Conservation (phyloP, 108 stramenopile genomes). For the Schizochytrium sp. region DNA sequence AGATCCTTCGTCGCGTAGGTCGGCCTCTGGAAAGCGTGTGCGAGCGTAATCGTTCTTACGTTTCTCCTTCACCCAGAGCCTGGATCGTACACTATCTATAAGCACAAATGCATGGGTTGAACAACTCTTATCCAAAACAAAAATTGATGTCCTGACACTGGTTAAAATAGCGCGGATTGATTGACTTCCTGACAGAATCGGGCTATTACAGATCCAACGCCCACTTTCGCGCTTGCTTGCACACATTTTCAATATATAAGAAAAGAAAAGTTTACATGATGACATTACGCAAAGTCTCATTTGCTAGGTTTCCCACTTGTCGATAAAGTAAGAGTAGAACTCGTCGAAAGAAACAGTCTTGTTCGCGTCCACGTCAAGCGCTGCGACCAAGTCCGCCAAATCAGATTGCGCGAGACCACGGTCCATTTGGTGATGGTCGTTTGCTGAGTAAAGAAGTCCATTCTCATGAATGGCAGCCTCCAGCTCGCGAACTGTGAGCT, state of each 20-base stretch:
- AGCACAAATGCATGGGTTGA: too few species aligned
- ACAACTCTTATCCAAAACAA: too few species aligned
- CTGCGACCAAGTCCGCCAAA: background rate
- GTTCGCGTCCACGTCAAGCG: background rate
- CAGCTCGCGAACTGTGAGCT: background rate
- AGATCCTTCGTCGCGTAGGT: background rate
- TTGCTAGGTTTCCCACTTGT: background rate
- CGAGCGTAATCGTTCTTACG: background rate
- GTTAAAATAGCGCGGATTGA: too few species aligned
- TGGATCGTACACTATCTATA: background rate
- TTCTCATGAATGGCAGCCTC: background rate
- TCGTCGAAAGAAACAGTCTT: background rate
- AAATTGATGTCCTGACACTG: too few species aligned
- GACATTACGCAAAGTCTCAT: too few species aligned
- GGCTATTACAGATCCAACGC: too few species aligned
- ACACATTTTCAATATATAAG: too few species aligned
- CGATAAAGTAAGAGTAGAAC: background rate
- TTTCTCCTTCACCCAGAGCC: background rate
- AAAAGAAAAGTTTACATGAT: too few species aligned
- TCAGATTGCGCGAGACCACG: background rate
- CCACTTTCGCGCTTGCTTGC: too few species aligned
- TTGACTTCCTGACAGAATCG: too few species aligned
- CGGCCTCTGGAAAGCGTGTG: background rate
- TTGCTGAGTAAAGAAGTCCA: background rate
- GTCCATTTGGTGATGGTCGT: background rate